phyloP scores from a whole-genome alignment of 148 eudicot genomes.

The Amaranthus palmeri region DNA sequence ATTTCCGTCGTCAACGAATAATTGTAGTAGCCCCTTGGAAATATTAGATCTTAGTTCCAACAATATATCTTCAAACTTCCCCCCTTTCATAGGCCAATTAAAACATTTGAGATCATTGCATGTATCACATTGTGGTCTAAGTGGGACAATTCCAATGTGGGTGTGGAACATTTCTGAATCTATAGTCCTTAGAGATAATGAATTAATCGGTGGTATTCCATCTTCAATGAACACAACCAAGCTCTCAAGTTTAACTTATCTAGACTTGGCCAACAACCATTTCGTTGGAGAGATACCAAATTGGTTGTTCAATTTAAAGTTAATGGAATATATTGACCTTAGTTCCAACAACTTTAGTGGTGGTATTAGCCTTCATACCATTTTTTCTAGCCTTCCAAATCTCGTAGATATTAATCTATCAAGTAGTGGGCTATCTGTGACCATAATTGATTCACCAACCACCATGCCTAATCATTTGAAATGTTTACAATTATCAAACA shows the following conservation, averaged over 20 bases:
- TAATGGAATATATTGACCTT: not conserved
- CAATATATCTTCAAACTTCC: not conserved
- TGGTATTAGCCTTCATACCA: not conserved
- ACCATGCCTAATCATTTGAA: conserved; percentile 6
- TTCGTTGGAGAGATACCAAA: not conserved
- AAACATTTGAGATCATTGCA: not conserved
- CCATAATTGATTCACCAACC: not conserved
- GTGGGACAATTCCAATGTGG: conserved; percentile 3
- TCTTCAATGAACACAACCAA: not conserved
- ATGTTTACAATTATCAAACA: conserved; percentile 20
- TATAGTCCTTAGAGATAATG: not conserved
- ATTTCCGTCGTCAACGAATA: not conserved
- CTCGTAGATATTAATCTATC: not conserved
- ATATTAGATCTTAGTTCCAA: not conserved
- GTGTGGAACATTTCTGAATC: not conserved
- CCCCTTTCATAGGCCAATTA: not conserved
- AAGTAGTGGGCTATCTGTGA: not conserved
- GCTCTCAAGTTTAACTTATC: not conserved
- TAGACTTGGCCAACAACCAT: not conserved
- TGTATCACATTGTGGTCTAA: not conserved
- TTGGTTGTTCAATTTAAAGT: not conserved
- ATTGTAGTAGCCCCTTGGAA: conserved; percentile 4
- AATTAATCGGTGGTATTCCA: not conserved
- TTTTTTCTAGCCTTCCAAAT: not conserved
- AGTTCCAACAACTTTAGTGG: not conserved